These are phyloP conservation scores for Microglena sp. DNA, from an alignment of 139 green algal species.

Conservation along the genomic window DNA sequence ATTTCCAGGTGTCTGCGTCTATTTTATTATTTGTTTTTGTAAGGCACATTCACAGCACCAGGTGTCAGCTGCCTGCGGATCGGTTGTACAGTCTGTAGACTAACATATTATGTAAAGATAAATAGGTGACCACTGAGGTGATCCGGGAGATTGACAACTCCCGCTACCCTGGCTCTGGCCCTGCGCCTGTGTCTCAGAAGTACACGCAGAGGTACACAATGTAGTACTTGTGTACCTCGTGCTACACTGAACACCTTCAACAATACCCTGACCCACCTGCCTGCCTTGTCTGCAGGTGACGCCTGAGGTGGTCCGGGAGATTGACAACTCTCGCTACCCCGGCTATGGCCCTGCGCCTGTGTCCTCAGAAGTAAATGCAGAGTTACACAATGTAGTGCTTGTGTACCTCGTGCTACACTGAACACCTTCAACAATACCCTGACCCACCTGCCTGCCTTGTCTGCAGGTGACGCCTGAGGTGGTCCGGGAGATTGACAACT, in stretches of 20 bases:
- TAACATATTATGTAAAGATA: too few relatives aligned
- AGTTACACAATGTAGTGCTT: neutral
- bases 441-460: neutral
- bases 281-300: neutral
- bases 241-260: neutral
- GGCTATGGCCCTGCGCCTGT: neutral
- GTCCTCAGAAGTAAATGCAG: neutral
- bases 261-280: neutral
- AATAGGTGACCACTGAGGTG: neutral
- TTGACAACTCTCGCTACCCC: neutral
- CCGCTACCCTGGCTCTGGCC: neutral
- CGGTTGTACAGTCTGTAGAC: too few relatives aligned
- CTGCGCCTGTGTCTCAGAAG: neutral
- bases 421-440: neutral
- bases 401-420: neutral
- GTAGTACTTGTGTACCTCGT: neutral
- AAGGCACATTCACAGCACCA: too few relatives aligned
- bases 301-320: neutral
- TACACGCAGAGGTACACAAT: neutral
- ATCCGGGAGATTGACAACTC: neutral
- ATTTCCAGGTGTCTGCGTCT: too few relatives aligned
- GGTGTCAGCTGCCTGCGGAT: too few relatives aligned
- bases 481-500: constrained; percentile 71
- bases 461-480: constrained; percentile 79
- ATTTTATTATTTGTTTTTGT: too few relatives aligned